Percentiles rank a stretch among this genome's conserved stretches.
These are phyloP conservation scores for Adenanthera pavonina DNA, from an alignment of 306 rosid species.

Conservation along the genomic window DNA sequence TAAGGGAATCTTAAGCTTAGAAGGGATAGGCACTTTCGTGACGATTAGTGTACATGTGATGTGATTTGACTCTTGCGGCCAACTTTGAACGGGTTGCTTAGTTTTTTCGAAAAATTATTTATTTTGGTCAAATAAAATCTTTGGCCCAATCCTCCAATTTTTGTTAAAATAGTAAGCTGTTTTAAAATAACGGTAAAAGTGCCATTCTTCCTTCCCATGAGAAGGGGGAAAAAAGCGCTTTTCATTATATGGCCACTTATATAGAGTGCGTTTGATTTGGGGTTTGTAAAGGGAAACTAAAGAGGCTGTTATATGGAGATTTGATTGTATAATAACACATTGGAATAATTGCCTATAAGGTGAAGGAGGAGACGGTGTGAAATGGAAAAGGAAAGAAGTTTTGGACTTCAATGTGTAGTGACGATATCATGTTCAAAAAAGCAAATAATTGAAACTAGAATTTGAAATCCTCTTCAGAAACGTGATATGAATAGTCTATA, in stretches of 20 bases:
- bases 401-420: not conserved
- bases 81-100: no score
- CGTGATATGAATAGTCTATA: no score
- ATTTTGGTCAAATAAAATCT: not conserved
- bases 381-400: not conserved
- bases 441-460: not conserved
- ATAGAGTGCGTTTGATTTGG: no score
- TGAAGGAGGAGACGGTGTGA: not conserved
- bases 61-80: not conserved
- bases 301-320: not conserved
- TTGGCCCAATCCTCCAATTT: not conserved
- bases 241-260: no score
- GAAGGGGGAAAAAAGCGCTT: not conserved
- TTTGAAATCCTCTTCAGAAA: no score
- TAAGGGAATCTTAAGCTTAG: not conserved
- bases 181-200: not conserved
- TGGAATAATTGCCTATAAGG: not conserved
- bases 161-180: not conserved
- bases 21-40: not conserved
- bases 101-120: no score
- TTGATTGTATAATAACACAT: not conserved
- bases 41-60: not conserved
- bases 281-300: no score
- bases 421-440: not conserved
- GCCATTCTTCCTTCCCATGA: not conserved